phyloP scores from a whole-genome alignment of 2,329 filamentous ascomycete genomes.

The Talaromyces sp. region DNA sequence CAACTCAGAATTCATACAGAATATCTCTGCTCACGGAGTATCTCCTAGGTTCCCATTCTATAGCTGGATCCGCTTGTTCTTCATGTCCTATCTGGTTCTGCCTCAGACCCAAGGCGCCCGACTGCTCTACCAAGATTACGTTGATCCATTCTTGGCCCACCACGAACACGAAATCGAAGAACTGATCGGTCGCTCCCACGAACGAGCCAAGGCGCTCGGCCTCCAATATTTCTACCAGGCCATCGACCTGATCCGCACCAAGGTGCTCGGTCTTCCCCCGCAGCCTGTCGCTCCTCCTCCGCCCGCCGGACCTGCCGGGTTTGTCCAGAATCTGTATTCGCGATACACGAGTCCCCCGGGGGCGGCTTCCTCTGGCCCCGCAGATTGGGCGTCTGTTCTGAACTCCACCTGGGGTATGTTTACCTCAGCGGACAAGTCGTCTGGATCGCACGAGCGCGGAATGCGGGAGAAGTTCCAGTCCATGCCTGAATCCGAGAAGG shows the following conservation, averaged over 20 bases:
- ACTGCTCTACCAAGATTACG: constrained; percentile 77
- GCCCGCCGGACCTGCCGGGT: constrained; percentile 49
- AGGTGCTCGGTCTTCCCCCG: constrained; percentile 76
- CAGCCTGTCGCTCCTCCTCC: constrained; percentile 53
- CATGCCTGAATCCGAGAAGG: constrained; percentile 64
- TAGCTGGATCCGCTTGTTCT: constrained; percentile 81
- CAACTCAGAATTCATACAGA: neutral
- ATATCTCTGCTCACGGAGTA: constrained; percentile 3
- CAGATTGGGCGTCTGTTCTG: constrained; percentile 78
- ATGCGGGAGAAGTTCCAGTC: constrained; percentile 63
- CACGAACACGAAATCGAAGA: constrained; percentile 90
- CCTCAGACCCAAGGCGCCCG: constrained; percentile 94
- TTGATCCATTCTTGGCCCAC: constrained; percentile 84
- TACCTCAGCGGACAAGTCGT: constrained; percentile 45
- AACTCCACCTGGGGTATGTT: constrained; percentile 72
- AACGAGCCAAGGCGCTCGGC: constrained; percentile 74
- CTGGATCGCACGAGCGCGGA: constrained; percentile 50
- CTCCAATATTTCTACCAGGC: constrained; percentile 72
- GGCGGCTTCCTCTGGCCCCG: constrained; percentile 51
- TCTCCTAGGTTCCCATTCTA: constrained; percentile 82
- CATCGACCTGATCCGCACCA: constrained; percentile 72
- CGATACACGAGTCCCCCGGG: constrained; percentile 79
- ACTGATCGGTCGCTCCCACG: constrained; percentile 80
- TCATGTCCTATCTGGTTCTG: constrained; percentile 93
- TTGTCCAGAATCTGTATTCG: constrained; percentile 80